Evolutionary conservation across 2,329 filamentous ascomycete genomes (phyloP).

Genomic region (Trichoderma hamatum): DNA sequence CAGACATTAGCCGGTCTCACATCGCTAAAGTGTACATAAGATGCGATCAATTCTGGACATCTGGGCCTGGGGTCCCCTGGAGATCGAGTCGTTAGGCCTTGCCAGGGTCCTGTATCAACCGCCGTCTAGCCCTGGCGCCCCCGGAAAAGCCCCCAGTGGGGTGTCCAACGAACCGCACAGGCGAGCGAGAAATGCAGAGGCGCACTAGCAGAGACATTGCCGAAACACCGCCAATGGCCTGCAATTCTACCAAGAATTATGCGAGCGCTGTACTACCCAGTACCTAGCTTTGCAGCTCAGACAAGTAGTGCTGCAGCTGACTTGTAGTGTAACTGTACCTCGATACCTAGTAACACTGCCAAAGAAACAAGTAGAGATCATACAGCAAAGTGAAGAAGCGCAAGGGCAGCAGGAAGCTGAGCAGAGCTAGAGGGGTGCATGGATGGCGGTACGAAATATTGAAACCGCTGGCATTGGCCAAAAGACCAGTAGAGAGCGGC

Average conservation of each 20-base stretch:
- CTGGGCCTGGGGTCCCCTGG: constrained; percentile 11
- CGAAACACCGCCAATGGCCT: neutral
- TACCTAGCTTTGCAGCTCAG: neutral
- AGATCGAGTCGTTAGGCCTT: neutral
- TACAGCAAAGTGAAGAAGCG: neutral
- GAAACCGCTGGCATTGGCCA: neutral
- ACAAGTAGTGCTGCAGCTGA: neutral
- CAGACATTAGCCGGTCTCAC: neutral
- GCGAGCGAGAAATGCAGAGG: constrained; percentile 1
- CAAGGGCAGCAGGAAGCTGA: neutral
- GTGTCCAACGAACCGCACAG: constrained; percentile 18
- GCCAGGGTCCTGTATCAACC: neutral
- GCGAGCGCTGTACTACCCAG: neutral
- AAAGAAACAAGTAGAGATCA: neutral
- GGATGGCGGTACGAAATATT: neutral
- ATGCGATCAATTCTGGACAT: neutral
- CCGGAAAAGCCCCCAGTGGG: constrained; percentile 22
- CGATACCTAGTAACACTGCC: neutral
- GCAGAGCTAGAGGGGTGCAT: constrained; percentile 17
- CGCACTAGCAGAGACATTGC: constrained; percentile 11
- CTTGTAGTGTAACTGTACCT: neutral
- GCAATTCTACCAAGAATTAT: neutral
- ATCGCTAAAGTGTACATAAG: neutral
- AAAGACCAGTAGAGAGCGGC: neutral
- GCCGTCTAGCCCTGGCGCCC: neutral